Evolutionary conservation across 1,284 basidiomycete genomes (phyloP).

Genomic region (Termitomyces sp.): DNA sequence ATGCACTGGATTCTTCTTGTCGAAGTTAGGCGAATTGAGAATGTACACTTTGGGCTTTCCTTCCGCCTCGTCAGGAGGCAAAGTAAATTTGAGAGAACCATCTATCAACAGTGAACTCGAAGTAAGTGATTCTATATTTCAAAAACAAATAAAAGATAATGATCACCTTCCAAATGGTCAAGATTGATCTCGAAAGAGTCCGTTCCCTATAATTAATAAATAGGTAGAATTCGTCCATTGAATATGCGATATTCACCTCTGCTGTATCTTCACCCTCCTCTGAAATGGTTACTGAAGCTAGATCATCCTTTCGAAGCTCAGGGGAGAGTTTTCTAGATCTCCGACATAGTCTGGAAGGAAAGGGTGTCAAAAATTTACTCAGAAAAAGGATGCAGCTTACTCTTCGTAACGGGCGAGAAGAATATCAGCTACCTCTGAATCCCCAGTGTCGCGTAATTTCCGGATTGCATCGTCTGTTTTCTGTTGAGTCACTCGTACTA

Average conservation of each 20-base stretch:
- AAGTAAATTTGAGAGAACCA: conserved; percentile 1
- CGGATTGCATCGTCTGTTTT: neutral
- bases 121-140: neutral
- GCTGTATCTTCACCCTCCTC: neutral
- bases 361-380: neutral
- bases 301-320: neutral
- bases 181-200: neutral
- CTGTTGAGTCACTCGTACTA: neutral
- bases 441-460: neutral
- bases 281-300: neutral
- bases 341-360: neutral
- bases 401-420: neutral
- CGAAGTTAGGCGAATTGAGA: neutral
- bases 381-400: neutral
- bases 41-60: neutral
- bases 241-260: neutral
- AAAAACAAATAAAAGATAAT: neutral
- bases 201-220: neutral
- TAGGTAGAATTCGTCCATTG: neutral
- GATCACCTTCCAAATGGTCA: neutral
- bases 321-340: neutral
- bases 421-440: neutral
- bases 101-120: neutral
- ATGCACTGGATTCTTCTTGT: neutral
- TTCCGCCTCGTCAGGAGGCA: neutral